Evolutionary conservation across 352 stramenopile genomes (phyloP).

Genomic region (Phytopythium ostracodes): DNA sequence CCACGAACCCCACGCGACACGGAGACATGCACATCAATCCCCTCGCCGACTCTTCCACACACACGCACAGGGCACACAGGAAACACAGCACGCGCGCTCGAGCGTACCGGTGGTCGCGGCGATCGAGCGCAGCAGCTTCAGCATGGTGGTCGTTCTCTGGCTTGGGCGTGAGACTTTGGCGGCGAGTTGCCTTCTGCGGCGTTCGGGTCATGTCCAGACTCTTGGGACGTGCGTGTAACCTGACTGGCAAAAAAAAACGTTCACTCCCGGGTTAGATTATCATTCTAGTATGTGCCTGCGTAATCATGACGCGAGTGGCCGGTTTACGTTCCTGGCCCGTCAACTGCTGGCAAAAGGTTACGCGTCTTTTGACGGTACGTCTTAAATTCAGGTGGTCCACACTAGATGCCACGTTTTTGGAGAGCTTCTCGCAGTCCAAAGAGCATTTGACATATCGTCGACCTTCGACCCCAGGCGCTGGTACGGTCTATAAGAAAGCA

Average conservation of each 20-base stretch:
- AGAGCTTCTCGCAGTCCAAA: too few relatives aligned
- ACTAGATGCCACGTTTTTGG: too few relatives aligned
- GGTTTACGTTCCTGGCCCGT: too few relatives aligned
- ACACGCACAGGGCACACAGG: not conserved
- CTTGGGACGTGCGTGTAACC: too few relatives aligned
- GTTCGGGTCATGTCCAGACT: not conserved
- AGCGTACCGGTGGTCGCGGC: constrained; percentile 26
- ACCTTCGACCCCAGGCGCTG: not conserved
- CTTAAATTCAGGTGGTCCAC: not conserved
- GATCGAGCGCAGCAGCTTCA: constrained; percentile 28
- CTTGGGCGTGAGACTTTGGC: not conserved
- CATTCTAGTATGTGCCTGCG: too few relatives aligned
- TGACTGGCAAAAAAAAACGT: too few relatives aligned
- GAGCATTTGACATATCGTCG: not conserved
- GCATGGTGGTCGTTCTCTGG: constrained; percentile 10
- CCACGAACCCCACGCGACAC: not conserved
- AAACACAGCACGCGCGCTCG: not conserved
- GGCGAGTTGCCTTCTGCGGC: not conserved
- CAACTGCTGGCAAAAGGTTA: too few relatives aligned
- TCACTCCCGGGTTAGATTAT: too few relatives aligned
- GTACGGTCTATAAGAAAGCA: not conserved
- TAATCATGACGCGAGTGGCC: not conserved
- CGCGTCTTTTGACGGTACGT: too few relatives aligned
- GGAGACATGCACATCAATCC: constrained; percentile 8
- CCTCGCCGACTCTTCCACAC: not conserved